A percentile compares a stretch with the other conserved stretches of the same genome.
Evolutionary conservation across 257 asterid genomes (phyloP).

Genomic region (Scutellaria baicalensis): DNA sequence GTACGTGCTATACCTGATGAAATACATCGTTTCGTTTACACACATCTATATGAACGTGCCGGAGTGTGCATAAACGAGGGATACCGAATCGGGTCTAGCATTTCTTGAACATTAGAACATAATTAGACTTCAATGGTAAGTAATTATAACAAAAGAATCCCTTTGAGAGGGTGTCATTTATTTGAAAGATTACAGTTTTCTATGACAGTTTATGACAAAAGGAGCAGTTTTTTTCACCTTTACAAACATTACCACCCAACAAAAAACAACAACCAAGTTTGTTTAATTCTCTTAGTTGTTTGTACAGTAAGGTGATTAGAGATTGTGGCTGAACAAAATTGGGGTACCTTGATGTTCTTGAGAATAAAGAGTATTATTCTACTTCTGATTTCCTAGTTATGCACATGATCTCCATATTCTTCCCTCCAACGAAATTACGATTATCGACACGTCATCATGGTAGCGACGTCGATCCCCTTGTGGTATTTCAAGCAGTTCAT

Average conservation of each 20-base stretch:
- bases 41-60: no score
- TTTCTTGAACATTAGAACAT: neutral
- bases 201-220: constrained; percentile 21
- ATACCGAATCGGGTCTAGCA: no score
- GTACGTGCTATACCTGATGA: no score
- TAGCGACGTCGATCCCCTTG: constrained; percentile 94
- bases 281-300: constrained; percentile 31
- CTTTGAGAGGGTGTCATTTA: constrained; percentile 26
- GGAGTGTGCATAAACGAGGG: no score
- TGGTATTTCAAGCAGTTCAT: constrained; percentile 85
- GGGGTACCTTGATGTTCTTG: constrained; percentile 11
- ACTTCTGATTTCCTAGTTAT: constrained; percentile 28
- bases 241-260: constrained; percentile 22
- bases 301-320: constrained; percentile 15
- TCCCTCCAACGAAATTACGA: constrained; percentile 94
- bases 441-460: constrained; percentile 95
- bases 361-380: constrained; percentile 13
- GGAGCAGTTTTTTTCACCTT: constrained; percentile 24
- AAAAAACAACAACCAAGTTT: constrained; percentile 30
- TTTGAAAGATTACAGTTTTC: constrained; percentile 31
- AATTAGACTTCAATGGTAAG: neutral
- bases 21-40: no score
- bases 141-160: constrained; percentile 8
- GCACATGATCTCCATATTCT: constrained; percentile 96
- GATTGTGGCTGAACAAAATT: constrained; percentile 42